These are phyloP conservation scores for Tuber calosporum DNA, from an alignment of 495 filamentous ascomycete species.

Conservation along the genomic window DNA sequence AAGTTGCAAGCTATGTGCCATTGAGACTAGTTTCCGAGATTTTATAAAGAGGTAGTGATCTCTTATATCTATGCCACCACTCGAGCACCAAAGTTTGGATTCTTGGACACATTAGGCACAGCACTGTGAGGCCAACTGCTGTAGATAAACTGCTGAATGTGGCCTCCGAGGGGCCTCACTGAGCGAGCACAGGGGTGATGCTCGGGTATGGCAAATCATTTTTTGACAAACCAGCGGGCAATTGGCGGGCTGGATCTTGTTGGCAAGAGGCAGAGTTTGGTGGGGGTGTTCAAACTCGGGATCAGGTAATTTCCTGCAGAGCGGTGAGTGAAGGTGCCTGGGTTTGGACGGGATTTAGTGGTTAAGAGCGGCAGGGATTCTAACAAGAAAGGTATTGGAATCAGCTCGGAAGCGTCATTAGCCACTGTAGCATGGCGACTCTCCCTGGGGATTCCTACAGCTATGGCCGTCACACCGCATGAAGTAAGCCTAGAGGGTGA, in stretches of 20 bases:
- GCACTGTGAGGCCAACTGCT: background rate
- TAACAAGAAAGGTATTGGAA: background rate
- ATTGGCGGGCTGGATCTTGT: background rate
- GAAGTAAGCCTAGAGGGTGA: background rate
- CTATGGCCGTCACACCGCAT: background rate
- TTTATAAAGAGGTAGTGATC: background rate
- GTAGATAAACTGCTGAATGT: background rate
- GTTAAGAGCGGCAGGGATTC: background rate
- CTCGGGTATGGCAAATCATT: background rate
- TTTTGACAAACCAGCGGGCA: background rate
- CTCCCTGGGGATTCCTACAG: background rate
- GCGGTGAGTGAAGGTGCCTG: background rate
- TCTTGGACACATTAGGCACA: background rate
- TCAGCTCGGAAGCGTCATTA: background rate
- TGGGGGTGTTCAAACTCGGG: background rate
- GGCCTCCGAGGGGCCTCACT: background rate
- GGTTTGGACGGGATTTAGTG: background rate
- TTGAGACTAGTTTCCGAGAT: background rate
- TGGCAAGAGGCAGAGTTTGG: background rate
- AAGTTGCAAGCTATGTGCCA: background rate
- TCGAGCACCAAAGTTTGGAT: background rate
- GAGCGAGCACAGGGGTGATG: background rate
- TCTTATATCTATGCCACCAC: background rate
- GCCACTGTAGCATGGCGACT: background rate
- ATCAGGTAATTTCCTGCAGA: background rate